These are phyloP conservation scores for Colletotrichum australisinense DNA, from an alignment of 2,329 filamentous ascomycete genomes.

Conservation along the genomic window DNA sequence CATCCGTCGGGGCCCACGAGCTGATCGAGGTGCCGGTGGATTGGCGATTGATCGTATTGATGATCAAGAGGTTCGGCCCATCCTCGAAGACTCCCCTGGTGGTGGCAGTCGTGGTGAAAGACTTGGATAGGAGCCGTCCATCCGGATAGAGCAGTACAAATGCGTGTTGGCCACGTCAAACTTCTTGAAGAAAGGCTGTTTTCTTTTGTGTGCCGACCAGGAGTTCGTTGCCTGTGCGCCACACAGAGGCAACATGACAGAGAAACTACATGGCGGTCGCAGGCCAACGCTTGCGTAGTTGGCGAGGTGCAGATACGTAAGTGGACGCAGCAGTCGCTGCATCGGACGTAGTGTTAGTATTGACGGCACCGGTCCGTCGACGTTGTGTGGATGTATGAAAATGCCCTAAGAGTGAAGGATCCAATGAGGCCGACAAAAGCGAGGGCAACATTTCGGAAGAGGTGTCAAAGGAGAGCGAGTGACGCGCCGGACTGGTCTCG, in stretches of 20 bases:
- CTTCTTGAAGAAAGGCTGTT: not conserved
- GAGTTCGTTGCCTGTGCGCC: not conserved
- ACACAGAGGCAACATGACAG: not conserved
- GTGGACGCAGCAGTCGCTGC: conserved; percentile 1
- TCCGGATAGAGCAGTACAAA: not conserved
- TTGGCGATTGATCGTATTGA: not conserved
- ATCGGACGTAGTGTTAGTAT: not conserved
- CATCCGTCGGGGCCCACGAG: conserved; percentile 9
- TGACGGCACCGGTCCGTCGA: not conserved
- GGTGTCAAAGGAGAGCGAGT: conserved; percentile 24
- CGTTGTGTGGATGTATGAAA: not conserved
- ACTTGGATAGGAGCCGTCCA: conserved; percentile 6
- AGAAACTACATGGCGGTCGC: conserved; percentile 26
- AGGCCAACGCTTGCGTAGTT: conserved; percentile 12
- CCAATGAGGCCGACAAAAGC: not conserved
- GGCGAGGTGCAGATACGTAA: not conserved
- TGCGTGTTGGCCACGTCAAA: not conserved
- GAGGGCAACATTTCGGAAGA: not conserved
- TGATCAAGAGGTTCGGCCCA: not conserved
- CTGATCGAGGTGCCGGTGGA: conserved; percentile 14
- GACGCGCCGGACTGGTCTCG: conserved; percentile 32
- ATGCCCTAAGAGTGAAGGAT: not conserved
- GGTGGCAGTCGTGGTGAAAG: conserved; percentile 9
- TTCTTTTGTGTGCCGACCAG: conserved; percentile 20
- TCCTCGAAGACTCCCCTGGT: conserved; percentile 6